A percentile compares a stretch with the other conserved stretches of the same genome.
Conservation (phyloP, 1,284 basidiomycete species). For the Melampsora americana region DNA sequence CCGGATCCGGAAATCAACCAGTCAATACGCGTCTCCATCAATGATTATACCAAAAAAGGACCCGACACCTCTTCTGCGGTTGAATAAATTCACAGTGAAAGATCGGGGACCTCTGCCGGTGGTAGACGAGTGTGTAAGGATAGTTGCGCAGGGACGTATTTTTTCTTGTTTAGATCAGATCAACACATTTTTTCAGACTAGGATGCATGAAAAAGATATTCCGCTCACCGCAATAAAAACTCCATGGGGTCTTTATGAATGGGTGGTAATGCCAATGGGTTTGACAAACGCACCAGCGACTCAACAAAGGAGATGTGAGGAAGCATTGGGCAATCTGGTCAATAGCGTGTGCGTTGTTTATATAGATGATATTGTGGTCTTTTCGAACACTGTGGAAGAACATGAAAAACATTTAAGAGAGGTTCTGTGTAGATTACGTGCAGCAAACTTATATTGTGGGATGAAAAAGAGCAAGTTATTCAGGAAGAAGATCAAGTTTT, state of each 20-base stretch:
- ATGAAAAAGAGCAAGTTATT: neutral
- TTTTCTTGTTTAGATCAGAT: constrained; percentile 58
- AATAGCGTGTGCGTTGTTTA: too few relatives aligned
- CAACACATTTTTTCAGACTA: constrained; percentile 57
- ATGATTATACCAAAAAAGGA: neutral
- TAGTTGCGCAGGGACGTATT: constrained; percentile 46
- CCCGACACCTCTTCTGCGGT: neutral
- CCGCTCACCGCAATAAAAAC: constrained; percentile 56
- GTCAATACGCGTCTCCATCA: neutral
- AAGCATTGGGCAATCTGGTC: too few relatives aligned
- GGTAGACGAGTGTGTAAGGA: constrained; percentile 6
- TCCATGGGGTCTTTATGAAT: constrained; percentile 57
- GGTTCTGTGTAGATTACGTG: neutral
- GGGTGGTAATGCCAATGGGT: constrained; percentile 58
- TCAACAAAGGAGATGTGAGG: constrained; percentile 48
- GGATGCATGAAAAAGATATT: constrained; percentile 55
- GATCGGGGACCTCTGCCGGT: constrained; percentile 44
- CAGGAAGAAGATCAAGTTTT: neutral
- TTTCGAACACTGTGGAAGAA: too few relatives aligned
- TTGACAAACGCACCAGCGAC: constrained; percentile 55
- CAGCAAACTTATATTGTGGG: neutral
- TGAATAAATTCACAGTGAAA: constrained; percentile 45
- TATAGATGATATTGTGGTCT: too few relatives aligned
- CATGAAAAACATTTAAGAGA: neutral
- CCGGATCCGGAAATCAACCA: neutral